Conservation (phyloP, 805 yeast genomes). For the Zygosaccharomyces kombuchaensis region DNA sequence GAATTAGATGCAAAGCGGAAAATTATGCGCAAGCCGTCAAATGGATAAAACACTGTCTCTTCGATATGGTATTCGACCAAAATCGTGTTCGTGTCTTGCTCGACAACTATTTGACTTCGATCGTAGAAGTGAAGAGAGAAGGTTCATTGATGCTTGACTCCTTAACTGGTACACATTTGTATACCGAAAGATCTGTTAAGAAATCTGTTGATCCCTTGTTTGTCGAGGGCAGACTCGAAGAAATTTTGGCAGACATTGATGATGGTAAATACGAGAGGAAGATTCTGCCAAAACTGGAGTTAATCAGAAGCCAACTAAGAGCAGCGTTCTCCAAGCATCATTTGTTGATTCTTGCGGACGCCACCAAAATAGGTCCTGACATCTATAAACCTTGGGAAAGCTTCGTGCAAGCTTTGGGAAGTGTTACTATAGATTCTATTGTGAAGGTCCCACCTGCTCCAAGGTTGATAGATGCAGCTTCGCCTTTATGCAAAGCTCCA, state of each 20-base stretch:
- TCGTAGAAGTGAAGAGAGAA: slow-evolving; percentile 38
- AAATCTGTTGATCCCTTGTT: slow-evolving; percentile 61
- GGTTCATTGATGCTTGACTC: slow-evolving; percentile 59
- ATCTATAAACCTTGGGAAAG: slow-evolving; percentile 28
- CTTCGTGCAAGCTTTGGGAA: slow-evolving; percentile 17
- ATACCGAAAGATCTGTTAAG: slow-evolving; percentile 56
- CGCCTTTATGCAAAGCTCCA: slow-evolving; percentile 53
- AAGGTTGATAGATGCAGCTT: slow-evolving; percentile 47
- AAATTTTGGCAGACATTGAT: slow-evolving; percentile 46
- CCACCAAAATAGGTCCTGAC: slow-evolving; percentile 39
- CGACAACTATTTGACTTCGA: slow-evolving; percentile 39
- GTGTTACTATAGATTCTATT: not conserved
- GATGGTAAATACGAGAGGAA: slow-evolving; percentile 45
- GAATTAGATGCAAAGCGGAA: slow-evolving; percentile 53
- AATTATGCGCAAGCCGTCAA: slow-evolving; percentile 66
- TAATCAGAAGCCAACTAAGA: slow-evolving; percentile 51
- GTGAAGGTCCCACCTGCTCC: slow-evolving; percentile 41
- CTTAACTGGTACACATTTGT: slow-evolving; percentile 48
- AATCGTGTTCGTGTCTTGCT: slow-evolving; percentile 59
- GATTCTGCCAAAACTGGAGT: slow-evolving; percentile 32
- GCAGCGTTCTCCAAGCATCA: slow-evolving; percentile 55
- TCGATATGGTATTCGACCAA: slow-evolving; percentile 65
- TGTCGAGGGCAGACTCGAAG: slow-evolving; percentile 55
- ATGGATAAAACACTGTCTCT: slow-evolving; percentile 69
- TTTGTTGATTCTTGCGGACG: slow-evolving; percentile 67